Conservation (phyloP, 257 asterid species). For the Salvia hispanica region DNA sequence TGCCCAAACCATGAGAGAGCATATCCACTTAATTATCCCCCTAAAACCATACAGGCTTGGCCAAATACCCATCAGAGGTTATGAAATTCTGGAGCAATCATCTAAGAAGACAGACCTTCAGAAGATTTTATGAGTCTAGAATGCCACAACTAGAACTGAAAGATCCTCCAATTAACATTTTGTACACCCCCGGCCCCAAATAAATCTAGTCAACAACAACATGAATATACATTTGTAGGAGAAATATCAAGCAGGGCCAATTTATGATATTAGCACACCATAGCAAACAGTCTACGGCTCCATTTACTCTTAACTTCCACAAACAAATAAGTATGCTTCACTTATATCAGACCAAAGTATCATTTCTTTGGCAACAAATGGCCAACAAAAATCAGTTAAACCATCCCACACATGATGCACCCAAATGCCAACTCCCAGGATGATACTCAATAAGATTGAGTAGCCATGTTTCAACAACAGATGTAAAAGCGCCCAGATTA, state of each 20-base stretch:
- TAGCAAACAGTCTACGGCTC: neutral
- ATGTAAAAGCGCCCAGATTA: conserved; percentile 10
- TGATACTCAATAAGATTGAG: conserved; percentile 12
- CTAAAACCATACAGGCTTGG: conserved; percentile 22
- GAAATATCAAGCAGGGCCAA: conserved; percentile 12
- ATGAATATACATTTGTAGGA: neutral
- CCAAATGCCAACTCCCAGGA: conserved; percentile 20
- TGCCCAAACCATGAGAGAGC: conserved; percentile 10
- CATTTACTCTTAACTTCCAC: conserved; percentile 24
- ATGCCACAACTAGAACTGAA: conserved; percentile 22
- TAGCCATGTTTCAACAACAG: conserved; percentile 11
- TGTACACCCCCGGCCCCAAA: conserved; percentile 10
- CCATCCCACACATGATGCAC: neutral
- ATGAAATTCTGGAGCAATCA: conserved; percentile 12
- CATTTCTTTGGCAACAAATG: conserved; percentile 24
- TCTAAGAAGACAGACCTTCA: conserved; percentile 32
- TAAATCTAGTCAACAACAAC: conserved; percentile 13
- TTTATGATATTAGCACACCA: conserved; percentile 23
- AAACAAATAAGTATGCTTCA: conserved; percentile 19
- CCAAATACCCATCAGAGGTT: conserved; percentile 7
- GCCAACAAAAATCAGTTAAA: conserved; percentile 17
- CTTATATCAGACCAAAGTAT: conserved; percentile 15
- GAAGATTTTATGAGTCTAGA: neutral
- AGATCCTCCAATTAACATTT: conserved; percentile 17
- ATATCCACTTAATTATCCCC: conserved; percentile 1